phyloP scores from a whole-genome alignment of 768 basidiomycete species.

The Boletus bicolor region DNA sequence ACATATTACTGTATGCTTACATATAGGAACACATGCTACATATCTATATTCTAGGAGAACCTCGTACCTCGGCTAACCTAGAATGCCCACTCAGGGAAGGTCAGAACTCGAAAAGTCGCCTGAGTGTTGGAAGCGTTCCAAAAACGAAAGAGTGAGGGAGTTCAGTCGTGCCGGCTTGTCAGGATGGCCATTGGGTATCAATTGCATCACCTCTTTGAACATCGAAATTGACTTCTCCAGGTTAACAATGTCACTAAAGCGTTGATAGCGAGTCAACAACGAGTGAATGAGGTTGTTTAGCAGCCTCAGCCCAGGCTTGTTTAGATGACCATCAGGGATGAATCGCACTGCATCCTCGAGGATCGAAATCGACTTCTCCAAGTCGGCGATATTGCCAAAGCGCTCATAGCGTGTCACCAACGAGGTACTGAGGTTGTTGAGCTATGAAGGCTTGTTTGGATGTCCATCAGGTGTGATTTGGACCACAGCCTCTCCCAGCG shows the following conservation, averaged over 20 bases:
- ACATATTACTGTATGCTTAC: no score
- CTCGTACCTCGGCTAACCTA: neutral
- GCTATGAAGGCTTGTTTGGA: neutral
- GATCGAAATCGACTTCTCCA: neutral
- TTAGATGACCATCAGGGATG: neutral
- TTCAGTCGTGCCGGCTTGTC: no score
- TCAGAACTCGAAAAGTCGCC: neutral
- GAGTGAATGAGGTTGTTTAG: neutral
- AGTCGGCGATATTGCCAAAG: neutral
- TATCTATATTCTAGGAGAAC: no score
- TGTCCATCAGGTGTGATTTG: neutral
- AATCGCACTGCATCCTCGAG: neutral
- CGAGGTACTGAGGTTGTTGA: neutral
- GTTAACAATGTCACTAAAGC: neutral
- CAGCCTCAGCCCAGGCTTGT: neutral
- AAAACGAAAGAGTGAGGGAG: neutral
- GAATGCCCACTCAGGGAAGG: neutral
- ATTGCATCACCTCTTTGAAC: neutral
- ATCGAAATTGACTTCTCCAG: neutral
- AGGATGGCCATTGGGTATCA: neutral
- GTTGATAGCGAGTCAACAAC: neutral
- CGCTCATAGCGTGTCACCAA: neutral
- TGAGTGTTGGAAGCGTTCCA: neutral
- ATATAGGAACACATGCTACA: no score
- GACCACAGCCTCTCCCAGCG: neutral